Percentiles rank a stretch among this genome's conserved stretches.
These are phyloP conservation scores for Clitopilus passeckerianus DNA, from an alignment of 768 basidiomycete genomes.

Conservation along the genomic window DNA sequence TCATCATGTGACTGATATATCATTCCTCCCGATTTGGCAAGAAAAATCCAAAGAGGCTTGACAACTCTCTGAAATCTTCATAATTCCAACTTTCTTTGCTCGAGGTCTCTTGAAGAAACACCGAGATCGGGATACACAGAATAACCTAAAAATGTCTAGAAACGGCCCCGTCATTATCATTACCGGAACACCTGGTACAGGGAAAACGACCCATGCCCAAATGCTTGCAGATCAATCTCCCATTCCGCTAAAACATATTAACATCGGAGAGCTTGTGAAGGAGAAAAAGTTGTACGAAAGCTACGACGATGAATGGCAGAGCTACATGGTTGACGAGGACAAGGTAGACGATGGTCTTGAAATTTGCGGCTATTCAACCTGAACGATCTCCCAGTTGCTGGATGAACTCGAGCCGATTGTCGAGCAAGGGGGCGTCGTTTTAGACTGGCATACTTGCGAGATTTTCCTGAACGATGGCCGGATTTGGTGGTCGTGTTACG, in stretches of 20 bases:
- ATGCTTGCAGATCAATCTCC: slow-evolving; percentile 73
- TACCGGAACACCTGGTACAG: slow-evolving; percentile 93
- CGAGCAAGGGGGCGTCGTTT: slow-evolving; percentile 69
- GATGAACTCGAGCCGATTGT: slow-evolving; percentile 81
- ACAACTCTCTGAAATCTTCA: background rate
- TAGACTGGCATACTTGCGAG: slow-evolving; percentile 96
- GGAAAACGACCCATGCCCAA: slow-evolving; percentile 90
- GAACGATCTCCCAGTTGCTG: slow-evolving; percentile 54
- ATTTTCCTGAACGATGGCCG: slow-evolving; percentile 91
- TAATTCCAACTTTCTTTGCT: background rate
- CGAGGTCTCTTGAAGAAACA: background rate
- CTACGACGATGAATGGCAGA: slow-evolving; percentile 94
- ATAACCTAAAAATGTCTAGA: slow-evolving; percentile 10
- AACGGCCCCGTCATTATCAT: slow-evolving; percentile 67
- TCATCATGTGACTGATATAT: background rate
- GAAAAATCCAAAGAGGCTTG: background rate
- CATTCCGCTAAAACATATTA: slow-evolving; percentile 72
- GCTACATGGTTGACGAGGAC: slow-evolving; percentile 93
- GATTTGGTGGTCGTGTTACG: slow-evolving; percentile 92
- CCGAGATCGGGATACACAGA: background rate
- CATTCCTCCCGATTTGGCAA: background rate
- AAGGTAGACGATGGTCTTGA: slow-evolving; percentile 49
- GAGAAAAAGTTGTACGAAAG: slow-evolving; percentile 74
- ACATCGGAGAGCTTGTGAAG: slow-evolving; percentile 89
- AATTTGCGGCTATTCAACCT: background rate